Base-by-base conservation (phyloP, 2,329 filamentous ascomycete genomes). In the Trichoderma oligosporum region DNA sequence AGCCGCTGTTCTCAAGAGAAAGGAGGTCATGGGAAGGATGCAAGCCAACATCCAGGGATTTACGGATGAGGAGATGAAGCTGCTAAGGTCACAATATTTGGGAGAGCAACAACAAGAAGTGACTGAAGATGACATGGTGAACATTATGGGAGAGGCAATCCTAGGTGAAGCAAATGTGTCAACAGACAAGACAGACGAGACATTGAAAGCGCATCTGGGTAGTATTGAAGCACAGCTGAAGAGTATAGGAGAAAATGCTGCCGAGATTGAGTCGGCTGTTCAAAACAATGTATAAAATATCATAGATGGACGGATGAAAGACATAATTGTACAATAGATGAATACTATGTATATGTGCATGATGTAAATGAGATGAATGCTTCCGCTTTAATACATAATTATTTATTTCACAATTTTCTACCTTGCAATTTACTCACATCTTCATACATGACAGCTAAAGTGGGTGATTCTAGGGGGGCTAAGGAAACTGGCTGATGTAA, bases 51-150 rank as follows among this genome's bases (percentile, higher is more conserved):
- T 72, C 4, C 63, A 70, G 56, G 71, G 68, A 4, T 73, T 74
- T 60, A 72, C 59, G 38, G 71, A 73, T 46, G 73, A 74, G 16
- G 73, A 75, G 60, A 64, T 72, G 63, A 66, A 68, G 58, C 55
- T 74, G 5, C 56, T 74, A 46, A 59, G 66, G 24, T 58, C 65
- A 24, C 61, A 66, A 27, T 65, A 66, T 49, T 51, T 65, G 25
- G 60, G 58, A 35, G 64, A 67, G 11, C 63, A 67, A 24, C 63
- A 67, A 20, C 29, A 64, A n/a, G 62, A 72, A 20, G 62, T 71
- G 11, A 67, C 61, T n/a, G 71, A 73, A 20, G 68, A 74, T 7
- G 67, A 72, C 0, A 70, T 76, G 68, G 57, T 77, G 46, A 57
- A 66, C 18, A 65, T 73, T 57, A 61, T 71, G 58, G 58, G 66